Percentiles rank a stretch among this genome's conserved stretches.
These are phyloP conservation scores for Acanthamoeba healyi DNA, from an alignment of 208 protist genomes.

Conservation along the genomic window DNA sequence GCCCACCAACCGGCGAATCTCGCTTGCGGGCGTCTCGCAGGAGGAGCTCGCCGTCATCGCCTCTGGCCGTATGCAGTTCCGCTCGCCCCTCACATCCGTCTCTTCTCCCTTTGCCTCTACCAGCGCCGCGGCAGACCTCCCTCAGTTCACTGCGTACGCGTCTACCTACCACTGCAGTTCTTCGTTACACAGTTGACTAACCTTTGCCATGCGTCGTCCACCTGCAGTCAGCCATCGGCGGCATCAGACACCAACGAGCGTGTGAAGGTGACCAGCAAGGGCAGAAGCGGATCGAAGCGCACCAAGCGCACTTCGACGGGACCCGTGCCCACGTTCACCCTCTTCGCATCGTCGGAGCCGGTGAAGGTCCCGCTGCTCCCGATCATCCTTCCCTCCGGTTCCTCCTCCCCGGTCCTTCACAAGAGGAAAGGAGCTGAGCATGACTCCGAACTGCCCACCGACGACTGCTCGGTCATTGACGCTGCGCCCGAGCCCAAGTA, in stretches of 20 bases:
- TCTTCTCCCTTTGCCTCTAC: neutral
- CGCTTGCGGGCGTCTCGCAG: neutral
- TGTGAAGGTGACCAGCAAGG: neutral
- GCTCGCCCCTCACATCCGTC: neutral
- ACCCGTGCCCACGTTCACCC: conserved; percentile 22
- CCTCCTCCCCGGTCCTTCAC: neutral
- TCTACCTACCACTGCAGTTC: too few species aligned
- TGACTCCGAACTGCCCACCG: neutral
- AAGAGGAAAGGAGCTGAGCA: neutral
- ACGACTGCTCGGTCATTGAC: neutral
- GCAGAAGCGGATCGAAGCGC: neutral
- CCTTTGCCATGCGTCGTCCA: too few species aligned
- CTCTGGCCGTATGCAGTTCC: neutral
- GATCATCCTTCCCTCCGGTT: neutral
- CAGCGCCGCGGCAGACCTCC: neutral
- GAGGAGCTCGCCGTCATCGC: neutral
- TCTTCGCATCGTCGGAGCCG: conserved; percentile 36
- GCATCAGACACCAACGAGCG: neutral
- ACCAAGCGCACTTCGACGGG: neutral
- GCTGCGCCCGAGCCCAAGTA: neutral
- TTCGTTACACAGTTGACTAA: too few species aligned
- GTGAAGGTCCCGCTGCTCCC: conserved; percentile 41
- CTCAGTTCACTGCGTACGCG: conserved; percentile 22
- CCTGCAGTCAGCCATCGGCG: neutral
- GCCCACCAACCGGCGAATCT: neutral